phyloP scores from a whole-genome alignment of 805 yeast species.

The Myxozyma mucilagina region DNA sequence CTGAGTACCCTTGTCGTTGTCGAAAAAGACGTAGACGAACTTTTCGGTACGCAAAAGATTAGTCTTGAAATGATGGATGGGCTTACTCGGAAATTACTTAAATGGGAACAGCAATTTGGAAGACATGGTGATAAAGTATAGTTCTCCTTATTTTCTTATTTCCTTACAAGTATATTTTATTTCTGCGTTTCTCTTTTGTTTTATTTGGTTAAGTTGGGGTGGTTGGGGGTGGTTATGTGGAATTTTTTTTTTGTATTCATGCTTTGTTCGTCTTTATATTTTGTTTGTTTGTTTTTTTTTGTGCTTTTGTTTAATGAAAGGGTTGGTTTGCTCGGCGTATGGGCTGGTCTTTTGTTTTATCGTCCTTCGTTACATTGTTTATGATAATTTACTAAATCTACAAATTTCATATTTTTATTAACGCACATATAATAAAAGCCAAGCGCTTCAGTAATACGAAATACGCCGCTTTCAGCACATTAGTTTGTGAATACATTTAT shows the following conservation, averaged over 20 bases:
- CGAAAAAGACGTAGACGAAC: constrained; percentile 39
- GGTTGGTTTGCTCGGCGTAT: too few relatives aligned
- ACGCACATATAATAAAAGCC: too few relatives aligned
- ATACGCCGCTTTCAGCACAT: too few relatives aligned
- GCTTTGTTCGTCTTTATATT: background rate
- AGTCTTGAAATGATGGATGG: constrained; percentile 68
- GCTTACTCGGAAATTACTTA: constrained; percentile 65
- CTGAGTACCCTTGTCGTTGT: constrained; percentile 14
- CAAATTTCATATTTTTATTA: too few relatives aligned
- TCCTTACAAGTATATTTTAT: background rate
- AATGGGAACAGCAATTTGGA: constrained; percentile 79
- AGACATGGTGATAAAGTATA: constrained; percentile 41
- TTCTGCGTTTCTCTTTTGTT: background rate
- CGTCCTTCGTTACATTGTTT: too few relatives aligned
- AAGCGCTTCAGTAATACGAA: too few relatives aligned
- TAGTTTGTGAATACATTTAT: too few relatives aligned
- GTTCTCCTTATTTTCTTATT: background rate
- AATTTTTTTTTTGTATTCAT: background rate
- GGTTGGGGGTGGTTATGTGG: too few relatives aligned
- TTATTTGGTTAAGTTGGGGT: background rate
- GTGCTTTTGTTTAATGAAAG: too few relatives aligned
- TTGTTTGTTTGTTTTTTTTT: background rate
- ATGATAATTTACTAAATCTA: too few relatives aligned
- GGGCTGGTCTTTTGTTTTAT: too few relatives aligned
- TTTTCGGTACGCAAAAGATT: constrained; percentile 56